Evolutionary conservation across 2,329 filamentous ascomycete genomes (phyloP).

Genomic region (Xylaria polymorpha): DNA sequence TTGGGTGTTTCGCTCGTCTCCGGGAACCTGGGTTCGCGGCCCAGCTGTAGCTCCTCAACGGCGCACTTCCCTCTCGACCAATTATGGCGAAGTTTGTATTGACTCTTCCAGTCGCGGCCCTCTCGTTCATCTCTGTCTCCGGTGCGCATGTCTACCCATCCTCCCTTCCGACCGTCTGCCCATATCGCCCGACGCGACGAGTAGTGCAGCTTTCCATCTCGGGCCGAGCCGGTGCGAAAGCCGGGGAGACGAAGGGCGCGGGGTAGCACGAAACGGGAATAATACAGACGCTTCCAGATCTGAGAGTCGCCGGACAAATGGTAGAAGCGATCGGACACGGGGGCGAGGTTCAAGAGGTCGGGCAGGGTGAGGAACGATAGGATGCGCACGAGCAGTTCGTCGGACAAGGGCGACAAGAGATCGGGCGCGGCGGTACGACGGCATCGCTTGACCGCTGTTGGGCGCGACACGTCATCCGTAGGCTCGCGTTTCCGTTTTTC

Average conservation of each 20-base stretch:
- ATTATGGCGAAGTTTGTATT: slow-evolving; percentile 90
- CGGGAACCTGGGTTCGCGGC: slow-evolving; percentile 36
- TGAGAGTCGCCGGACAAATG: slow-evolving; percentile 82
- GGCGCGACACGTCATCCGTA: slow-evolving; percentile 38
- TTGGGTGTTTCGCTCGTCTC: slow-evolving; percentile 56
- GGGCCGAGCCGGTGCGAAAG: slow-evolving; percentile 57
- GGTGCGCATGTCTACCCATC: slow-evolving; percentile 65
- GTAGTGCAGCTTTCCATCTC: slow-evolving; percentile 57
- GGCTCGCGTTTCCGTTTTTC: slow-evolving; percentile 42
- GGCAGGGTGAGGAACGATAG: slow-evolving; percentile 78
- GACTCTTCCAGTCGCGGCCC: slow-evolving; percentile 63
- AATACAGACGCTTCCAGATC: slow-evolving; percentile 91
- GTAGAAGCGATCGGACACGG: slow-evolving; percentile 80
- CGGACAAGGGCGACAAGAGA: slow-evolving; percentile 78
- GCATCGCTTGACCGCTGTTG: slow-evolving; percentile 55
- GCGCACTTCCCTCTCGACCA: slow-evolving; percentile 87
- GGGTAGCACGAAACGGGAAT: slow-evolving; percentile 85
- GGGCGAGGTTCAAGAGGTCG: slow-evolving; percentile 70
- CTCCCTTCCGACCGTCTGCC: slow-evolving; percentile 59
- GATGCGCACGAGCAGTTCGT: slow-evolving; percentile 88
- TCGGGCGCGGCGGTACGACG: slow-evolving; percentile 59
- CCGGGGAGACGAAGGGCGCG: slow-evolving; percentile 81
- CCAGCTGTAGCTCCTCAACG: slow-evolving; percentile 76
- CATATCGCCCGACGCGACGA: slow-evolving; percentile 58
- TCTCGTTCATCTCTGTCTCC: slow-evolving; percentile 53